Evolutionary conservation across 1,284 basidiomycete species (phyloP), one percentile per base, ranked within the genome.

Genomic region (Pisolithus thermaeus): DNA sequence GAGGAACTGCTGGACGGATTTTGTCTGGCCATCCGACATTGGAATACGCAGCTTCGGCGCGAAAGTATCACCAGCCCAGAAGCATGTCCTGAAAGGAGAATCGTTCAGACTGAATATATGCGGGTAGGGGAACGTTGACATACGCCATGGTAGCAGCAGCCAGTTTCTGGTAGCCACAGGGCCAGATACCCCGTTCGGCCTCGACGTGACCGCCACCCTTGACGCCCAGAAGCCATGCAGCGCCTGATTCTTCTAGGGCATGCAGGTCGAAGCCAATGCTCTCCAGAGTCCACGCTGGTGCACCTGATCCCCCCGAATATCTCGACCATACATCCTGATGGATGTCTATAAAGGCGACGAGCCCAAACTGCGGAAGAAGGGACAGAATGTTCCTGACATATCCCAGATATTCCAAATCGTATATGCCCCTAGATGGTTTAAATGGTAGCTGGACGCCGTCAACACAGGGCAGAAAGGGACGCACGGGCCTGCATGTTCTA

Each of bases 281-380:
- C 56, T 91, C 83, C 0, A 96, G 71, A 2, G 92, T 95, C 95
- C 95, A 98, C 2, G 90, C 90, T 1, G 92, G 92, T 3, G 92
- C 92, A 3, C 92, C 92, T 1, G 90, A 92, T 3, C 96, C 97
- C 16, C 96, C 97, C 7, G 83, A 86, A 61, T 94, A 93, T 5
- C 95, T 83, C 1, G 92, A 97, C 92, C 94, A 99, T 25, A 98
- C 93, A 62, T 95, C 92, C 70, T 94, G 92, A 62, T 94, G 92
- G 50, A 93, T 65, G 2, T 80, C 82, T 14, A 99, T 79, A 61
- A 96, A 93, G 3, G 87, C 89, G 2, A 81, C 77, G 25, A 99
- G 67, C 2, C 92, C 92, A 55, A 90, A 92, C 53, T 85, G 67
- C 0, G 89, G 84, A 52, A 97, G 78, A n/a, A 93, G 67, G 0